These are phyloP conservation scores for Coemansia sp. DNA, from an alignment of 192 early-diverging fungal species.

Conservation along the genomic window DNA sequence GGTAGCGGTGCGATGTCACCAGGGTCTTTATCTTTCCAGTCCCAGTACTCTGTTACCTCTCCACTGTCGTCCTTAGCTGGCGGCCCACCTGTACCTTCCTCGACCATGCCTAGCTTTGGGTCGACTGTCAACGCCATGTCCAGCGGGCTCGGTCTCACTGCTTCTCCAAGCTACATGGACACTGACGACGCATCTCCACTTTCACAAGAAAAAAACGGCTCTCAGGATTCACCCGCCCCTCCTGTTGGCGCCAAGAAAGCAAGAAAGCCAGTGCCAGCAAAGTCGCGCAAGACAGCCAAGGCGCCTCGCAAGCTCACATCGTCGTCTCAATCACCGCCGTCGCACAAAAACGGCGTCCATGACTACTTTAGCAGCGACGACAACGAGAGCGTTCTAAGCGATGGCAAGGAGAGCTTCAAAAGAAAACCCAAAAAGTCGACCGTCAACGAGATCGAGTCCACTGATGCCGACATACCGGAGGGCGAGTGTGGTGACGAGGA, in stretches of 20 bases:
- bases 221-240: neutral
- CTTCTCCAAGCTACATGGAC: constrained; percentile 5
- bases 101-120: neutral
- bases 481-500: constrained; percentile 5
- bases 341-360: neutral
- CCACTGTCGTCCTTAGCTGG: neutral
- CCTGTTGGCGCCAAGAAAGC: neutral
- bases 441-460: neutral
- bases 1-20: neutral
- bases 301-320: constrained; percentile 6
- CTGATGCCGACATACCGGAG: neutral
- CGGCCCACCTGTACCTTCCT: neutral
- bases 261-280: constrained; percentile 5
- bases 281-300: constrained; percentile 10
- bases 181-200: neutral
- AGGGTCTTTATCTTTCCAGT: neutral
- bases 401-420: neutral
- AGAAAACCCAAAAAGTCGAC: neutral
- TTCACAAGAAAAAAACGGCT: neutral
- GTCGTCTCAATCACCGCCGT: neutral
- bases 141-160: neutral
- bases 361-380: constrained; percentile 11
- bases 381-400: neutral
- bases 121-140: neutral
- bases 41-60: neutral